Percentiles rank a stretch among this genome's conserved stretches.
phyloP scores from a whole-genome alignment of 495 filamentous ascomycete species.

The Podospora conica region DNA sequence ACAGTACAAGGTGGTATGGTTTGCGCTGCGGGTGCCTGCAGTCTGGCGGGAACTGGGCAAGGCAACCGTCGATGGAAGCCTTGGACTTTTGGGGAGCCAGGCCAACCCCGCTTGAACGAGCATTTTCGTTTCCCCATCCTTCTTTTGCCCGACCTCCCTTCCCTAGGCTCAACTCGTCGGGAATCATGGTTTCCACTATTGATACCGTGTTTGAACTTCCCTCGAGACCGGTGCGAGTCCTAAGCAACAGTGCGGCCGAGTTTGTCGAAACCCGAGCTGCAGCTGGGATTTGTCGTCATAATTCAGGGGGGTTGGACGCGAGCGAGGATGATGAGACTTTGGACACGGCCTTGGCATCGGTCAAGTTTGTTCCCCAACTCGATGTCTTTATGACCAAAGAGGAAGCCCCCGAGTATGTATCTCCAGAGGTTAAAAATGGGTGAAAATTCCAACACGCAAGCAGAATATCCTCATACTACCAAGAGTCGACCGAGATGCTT shows the following conservation, averaged over 20 bases:
- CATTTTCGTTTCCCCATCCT: too few relatives aligned
- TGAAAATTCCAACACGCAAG: neutral
- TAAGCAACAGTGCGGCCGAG: conserved; percentile 14
- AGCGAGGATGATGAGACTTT: neutral
- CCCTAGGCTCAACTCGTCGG: too few relatives aligned
- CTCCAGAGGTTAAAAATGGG: neutral
- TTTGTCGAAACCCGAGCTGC: conserved; percentile 12
- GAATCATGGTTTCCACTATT: too few relatives aligned
- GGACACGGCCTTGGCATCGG: neutral
- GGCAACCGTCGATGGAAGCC: too few relatives aligned
- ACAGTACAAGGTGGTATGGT: too few relatives aligned
- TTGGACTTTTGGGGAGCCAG: too few relatives aligned
- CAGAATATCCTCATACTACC: neutral
- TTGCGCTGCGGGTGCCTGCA: too few relatives aligned
- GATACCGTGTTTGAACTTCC: too few relatives aligned
- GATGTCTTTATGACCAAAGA: conserved; percentile 2
- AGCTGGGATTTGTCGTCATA: neutral
- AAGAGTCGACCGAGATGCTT: conserved; percentile 7
- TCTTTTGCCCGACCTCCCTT: too few relatives aligned
- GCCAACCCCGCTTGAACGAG: too few relatives aligned
- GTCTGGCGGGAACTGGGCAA: too few relatives aligned
- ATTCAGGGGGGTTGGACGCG: neutral
- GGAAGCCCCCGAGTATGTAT: neutral
- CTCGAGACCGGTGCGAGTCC: neutral
- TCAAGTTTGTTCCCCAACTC: conserved; percentile 7